Conservation (phyloP, 768 basidiomycete genomes). For the Calocybe gangraenosa region DNA sequence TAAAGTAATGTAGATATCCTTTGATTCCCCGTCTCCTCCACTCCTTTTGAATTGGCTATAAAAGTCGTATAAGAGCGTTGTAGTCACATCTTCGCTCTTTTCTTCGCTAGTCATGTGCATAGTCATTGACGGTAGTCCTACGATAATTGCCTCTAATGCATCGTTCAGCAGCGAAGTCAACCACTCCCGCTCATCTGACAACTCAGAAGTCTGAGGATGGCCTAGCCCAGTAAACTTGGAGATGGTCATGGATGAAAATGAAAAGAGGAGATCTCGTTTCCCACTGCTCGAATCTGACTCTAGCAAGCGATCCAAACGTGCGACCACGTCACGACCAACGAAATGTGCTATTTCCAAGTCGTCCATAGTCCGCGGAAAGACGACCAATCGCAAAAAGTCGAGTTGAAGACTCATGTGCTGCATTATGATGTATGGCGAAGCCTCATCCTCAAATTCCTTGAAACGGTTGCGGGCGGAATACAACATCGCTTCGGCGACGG, state of each 20-base stretch:
- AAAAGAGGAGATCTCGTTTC: constrained; percentile 62
- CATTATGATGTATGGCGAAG: constrained; percentile 55
- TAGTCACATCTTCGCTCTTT: constrained; percentile 30
- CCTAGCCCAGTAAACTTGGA: constrained; percentile 67
- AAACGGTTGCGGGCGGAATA: constrained; percentile 67
- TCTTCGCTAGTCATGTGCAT: constrained; percentile 80
- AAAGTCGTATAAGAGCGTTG: constrained; percentile 63
- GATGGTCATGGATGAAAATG: constrained; percentile 73
- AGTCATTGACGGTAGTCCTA: constrained; percentile 76
- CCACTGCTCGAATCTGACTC: constrained; percentile 44
- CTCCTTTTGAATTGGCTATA: constrained; percentile 61
- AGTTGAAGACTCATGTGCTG: constrained; percentile 75
- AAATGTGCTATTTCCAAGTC: constrained; percentile 80
- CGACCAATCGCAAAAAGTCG: constrained; percentile 57
- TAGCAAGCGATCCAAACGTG: constrained; percentile 63
- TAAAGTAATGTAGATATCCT: constrained; percentile 82
- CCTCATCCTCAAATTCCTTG: constrained; percentile 55
- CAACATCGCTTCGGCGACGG: constrained; percentile 84
- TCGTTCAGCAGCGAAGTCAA: constrained; percentile 55
- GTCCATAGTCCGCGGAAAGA: constrained; percentile 77
- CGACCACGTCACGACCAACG: constrained; percentile 61
- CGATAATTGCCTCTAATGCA: constrained; percentile 68
- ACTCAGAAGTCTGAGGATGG: constrained; percentile 37
- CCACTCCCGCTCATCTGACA: constrained; percentile 51
- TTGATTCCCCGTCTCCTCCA: constrained; percentile 48